Base-by-base conservation (phyloP, 495 filamentous ascomycete genomes). In the Penicillium crystallinum region DNA sequence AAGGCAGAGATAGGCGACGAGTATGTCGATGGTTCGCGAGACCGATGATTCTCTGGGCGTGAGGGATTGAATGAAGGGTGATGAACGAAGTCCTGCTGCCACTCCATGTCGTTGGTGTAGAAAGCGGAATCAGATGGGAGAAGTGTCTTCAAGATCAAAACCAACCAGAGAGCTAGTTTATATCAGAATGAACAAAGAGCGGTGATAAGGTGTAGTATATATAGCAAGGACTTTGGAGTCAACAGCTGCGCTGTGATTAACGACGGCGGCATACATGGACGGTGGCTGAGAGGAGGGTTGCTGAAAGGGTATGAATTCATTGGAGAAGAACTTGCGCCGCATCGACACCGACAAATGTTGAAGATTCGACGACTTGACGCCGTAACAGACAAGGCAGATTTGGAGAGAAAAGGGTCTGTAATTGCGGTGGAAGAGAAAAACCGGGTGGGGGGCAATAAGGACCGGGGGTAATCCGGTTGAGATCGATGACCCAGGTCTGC, bases 341-440 rank as follows among this genome's bases (percentile, higher is more conserved):
- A 65, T 62, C 42, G 53, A 57, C 46, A 62, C 53, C 52, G 57
- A 49, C 36, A 49, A 50, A 38, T 45, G 49, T 49, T 59, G 65
- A 59, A 59, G 53, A 61, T 49, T 57, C 43, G 37, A 55, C 34
- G 41, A 41, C 51, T 59, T 64, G 55, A 69, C 61, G 59, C 68
- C 68, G 59, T 49, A 42, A 52, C 45, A 54, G 66, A 49, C 67
- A 66, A 74, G 71, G 71, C 71, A 71, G 71, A 72, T 54, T 72
- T 60, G 46, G 38, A 17, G 52, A 45, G 19, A 45, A 49, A 52
- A 54, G 54, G 37, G 49, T 56, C 55, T 63, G 64, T 59, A 54
- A 59, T 60, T 57, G 64, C 54, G 53, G 59, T 63, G 61, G 63
- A 53, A 52, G 49, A 33, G 44, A 53, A 43, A n/a, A 51, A 55